phyloP scores from a whole-genome alignment of 768 basidiomycete species.

The Clitopilus passeckerianus region DNA sequence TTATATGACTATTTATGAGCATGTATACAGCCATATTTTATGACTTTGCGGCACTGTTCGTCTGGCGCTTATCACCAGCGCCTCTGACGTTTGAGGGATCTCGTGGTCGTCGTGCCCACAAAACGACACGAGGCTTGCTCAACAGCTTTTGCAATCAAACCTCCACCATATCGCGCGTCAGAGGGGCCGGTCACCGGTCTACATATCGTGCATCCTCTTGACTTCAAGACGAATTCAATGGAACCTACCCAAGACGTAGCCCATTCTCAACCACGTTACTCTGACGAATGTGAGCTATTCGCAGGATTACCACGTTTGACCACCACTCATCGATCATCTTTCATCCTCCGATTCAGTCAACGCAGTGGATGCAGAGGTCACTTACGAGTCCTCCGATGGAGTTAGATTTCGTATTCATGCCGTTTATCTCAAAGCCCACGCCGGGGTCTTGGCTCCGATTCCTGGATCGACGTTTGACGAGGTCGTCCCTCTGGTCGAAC shows the following conservation, averaged over 20 bases:
- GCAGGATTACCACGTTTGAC: neutral
- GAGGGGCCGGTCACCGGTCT: no score
- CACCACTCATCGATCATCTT: neutral
- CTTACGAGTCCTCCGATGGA: constrained; percentile 16
- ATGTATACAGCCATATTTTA: no score
- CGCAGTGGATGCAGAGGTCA: constrained; percentile 13
- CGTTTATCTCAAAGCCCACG: constrained; percentile 13
- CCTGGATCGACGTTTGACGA: constrained; percentile 15
- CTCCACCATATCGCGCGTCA: neutral
- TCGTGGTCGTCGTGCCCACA: no score
- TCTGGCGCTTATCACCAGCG: no score
- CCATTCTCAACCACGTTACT: neutral
- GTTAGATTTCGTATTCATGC: constrained; percentile 17
- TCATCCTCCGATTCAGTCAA: constrained; percentile 9
- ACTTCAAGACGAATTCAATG: neutral
- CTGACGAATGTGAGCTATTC: neutral
- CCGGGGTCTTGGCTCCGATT: constrained; percentile 18
- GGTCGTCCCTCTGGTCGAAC: constrained; percentile 16
- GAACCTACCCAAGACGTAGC: neutral
- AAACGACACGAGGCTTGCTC: neutral
- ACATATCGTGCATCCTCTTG: no score
- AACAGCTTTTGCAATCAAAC: neutral
- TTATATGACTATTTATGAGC: no score
- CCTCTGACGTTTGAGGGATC: no score
- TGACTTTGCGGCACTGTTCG: no score